Base-by-base conservation (phyloP, 306 rosid species). In the Glycine soja region DNA sequence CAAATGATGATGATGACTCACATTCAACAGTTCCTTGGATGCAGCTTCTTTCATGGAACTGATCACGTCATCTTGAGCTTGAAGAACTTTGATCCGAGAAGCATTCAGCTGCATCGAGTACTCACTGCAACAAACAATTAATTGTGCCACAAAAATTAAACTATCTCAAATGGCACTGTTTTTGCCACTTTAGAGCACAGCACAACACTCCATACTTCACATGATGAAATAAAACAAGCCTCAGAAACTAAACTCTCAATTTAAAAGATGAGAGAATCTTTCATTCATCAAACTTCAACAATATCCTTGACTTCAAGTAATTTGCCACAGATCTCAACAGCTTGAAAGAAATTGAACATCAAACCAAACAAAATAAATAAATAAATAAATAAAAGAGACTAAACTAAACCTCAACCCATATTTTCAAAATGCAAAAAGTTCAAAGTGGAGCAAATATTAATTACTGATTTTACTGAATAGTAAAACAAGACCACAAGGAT, bases 51-150 rank as follows among this genome's bases (percentile, higher is more conserved):
- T 95, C 97, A 95, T 95, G 88, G 90, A 47, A 87, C 86, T 93
- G 47, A 93, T 89, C 70, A 91, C 89, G 34, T 93, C 98, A 85
- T 95, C 99, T 70, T 95, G 99, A 38, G 99, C 99, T 87, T 95
- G 99, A 80, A 95, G 99, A 88, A 95, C 97, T 83, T 95, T 91
- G 68, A 95, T 86, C 73, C 97, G 84, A 78, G 95, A 91, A 83
- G 97, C 95, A 82, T 90, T 92, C 74, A 90, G 83, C 87, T 93
- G 99, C 99, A 95, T 95, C 56, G 98, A 95, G 85, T 95, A 95
- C 90, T 95, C 99, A 52, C 99, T 95, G 91, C 82, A 88, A 81
- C 81, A 82, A 76, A 56, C 30, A 78, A 75, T 72, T 0, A 64
- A 54, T 54, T 54, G 61, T 5, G 61, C 36, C 72, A 13, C 1